Base-by-base conservation (phyloP, 2,329 filamentous ascomycete species). In the Alternaria hordeiaustralica region DNA sequence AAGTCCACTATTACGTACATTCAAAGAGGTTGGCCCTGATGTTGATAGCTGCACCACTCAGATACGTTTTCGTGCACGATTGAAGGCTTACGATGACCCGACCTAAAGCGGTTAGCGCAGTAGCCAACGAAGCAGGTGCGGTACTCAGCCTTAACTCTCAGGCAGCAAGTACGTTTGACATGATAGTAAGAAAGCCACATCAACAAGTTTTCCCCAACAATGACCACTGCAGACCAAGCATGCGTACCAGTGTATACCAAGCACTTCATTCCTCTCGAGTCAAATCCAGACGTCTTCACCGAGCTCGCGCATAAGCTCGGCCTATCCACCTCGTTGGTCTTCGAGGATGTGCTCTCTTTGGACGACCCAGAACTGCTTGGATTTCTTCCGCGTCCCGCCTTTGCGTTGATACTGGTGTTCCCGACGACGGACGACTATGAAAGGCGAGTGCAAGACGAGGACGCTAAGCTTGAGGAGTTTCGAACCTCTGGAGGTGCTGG, bases 391-490 rank as follows among this genome's bases (percentile, higher is more conserved):
- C 92, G 93, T 2, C 94, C 94, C 1, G 91, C 91, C 1, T 86
- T 93, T 69, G 94, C 94, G 4, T 87, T 98, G n/a, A 88, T 98
- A 21, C 89, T 97, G 67, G 93, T 97, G 61, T 96, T 97, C 79
- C 95, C 95, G 70, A 87, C 96, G 66, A 92, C 88, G 44, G 83
- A 87, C 25, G 84, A 86, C n/a, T 97, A 97, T 85, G 90, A 96
- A 81, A 86, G 85, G 58, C 87, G 89, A 56, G 84, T 87, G 15
- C 92, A 95, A 82, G 72, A 86, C 18, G 93, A 97, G 82, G 94
- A 97, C 79, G 81, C 81, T 33, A 75, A 83, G 11, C 81, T 83
- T 25, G 68, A 82, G 2, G 86, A 88, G 23, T 96, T 96, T 82
- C 76, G 77, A 0, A 90, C 89, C 51, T 84, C 83, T 11, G 15